Evolutionary conservation across 148 eudicot genomes (phyloP).

Genomic region (Rheum nobile): DNA sequence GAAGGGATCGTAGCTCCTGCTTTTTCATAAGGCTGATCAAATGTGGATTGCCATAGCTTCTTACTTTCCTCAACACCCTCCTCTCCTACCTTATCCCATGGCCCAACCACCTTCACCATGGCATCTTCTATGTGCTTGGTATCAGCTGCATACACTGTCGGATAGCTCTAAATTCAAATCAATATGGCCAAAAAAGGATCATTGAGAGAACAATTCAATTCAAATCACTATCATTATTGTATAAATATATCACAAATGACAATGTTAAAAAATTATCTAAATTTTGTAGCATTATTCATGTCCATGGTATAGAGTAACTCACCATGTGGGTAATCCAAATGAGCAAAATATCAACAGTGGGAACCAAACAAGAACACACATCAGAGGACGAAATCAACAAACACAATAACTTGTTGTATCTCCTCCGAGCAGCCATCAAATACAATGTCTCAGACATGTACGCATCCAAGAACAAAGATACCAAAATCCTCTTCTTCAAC

Average conservation of each 20-base stretch:
- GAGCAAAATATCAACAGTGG: conserved; percentile 57
- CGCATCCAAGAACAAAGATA: conserved; percentile 30
- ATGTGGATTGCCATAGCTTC: conserved; percentile 62
- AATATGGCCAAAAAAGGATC: conserved; percentile 8
- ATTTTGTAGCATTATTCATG: neutral
- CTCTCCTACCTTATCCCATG: conserved; percentile 37
- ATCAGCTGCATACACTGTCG: conserved; percentile 71
- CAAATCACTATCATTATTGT: no score
- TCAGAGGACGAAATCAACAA: conserved; percentile 26
- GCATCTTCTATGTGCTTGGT: conserved; percentile 49
- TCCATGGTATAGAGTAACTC: conserved; percentile 4
- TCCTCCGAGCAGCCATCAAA: conserved; percentile 47
- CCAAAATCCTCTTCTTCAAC: conserved; percentile 34
- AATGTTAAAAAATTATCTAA: conserved; percentile 6
- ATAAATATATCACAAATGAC: no score
- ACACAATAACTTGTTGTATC: conserved; percentile 45
- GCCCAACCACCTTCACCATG: conserved; percentile 42
- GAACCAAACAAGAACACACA: conserved; percentile 34
- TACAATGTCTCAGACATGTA: conserved; percentile 50
- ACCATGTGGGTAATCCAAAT: conserved; percentile 81
- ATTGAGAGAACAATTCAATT: conserved; percentile 13
- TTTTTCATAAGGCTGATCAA: conserved; percentile 85
- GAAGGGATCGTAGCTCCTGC: conserved; percentile 50
- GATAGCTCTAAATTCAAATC: conserved; percentile 68
- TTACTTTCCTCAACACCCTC: conserved; percentile 47